Evolutionary conservation across 2,329 filamentous ascomycete species (phyloP), one percentile per base, ranked within the genome.

Genomic region (Alternaria longipes): DNA sequence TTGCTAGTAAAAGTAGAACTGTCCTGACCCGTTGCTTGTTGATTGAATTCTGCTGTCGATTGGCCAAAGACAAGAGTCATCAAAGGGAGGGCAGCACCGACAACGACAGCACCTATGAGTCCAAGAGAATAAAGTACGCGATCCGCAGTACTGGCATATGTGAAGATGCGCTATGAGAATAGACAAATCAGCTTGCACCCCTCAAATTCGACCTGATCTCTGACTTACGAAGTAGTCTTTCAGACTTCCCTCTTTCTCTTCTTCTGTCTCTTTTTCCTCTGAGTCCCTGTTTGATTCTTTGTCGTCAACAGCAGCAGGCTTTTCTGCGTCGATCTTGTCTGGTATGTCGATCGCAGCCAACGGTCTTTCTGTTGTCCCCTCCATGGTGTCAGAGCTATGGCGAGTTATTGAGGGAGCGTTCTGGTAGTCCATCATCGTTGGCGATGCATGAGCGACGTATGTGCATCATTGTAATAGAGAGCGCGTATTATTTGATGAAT

Each of bases 61-160:
- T 60, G 28, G 24, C 68, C 68, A 24, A 70, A 71, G n/a, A 71
- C 50, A 40, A 71, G 30, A 22, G 91, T 93, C 86, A 94, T 93
- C 24, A 93, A 81, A 3, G 91, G 91, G 56, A 93, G 76, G 5
- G 89, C 89, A 56, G 90, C 90, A 63, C 91, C 91, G 18, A 86
- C 89, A 38, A 84, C 86, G 66, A 92, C 90, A 64, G 90, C 84
- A 32, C 62, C 51, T 40, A 51, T 14, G 11, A 64, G 54, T 3
- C 61, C 61, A 7, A 61, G 26, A 8, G 26, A 50, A 6, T 55
- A 64, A 5, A 64, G 46, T 9, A 49, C 8, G 24, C 61, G 54
- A 46, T 61, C 54, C 1, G 45, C n/a, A 4, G 50, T 58, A 18
- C 54, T 61, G 16, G 61, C 58, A 9, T 64, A 64, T 11, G 58